phyloP scores from a whole-genome alignment of 345 rosid species.

The Eutrema heterophyllum region DNA sequence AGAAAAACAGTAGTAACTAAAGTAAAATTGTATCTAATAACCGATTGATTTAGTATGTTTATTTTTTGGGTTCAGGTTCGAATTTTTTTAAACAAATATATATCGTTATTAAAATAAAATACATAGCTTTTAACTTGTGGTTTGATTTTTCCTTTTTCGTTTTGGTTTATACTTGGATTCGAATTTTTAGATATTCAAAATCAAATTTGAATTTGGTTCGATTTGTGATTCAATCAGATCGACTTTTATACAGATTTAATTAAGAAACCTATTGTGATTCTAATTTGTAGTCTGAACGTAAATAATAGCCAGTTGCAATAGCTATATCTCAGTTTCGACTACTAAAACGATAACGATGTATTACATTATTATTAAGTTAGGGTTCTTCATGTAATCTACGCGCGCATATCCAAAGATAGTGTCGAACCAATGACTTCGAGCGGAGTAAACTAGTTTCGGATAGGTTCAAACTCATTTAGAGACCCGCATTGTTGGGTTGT shows the following conservation, averaged over 20 bases:
- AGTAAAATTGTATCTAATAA: neutral
- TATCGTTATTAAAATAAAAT: neutral
- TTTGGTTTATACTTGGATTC: no score
- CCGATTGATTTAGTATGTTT: neutral
- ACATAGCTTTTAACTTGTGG: no score
- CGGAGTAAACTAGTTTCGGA: slow-evolving; percentile 1
- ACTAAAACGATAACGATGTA: neutral
- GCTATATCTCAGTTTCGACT: neutral
- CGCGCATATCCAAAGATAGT: neutral
- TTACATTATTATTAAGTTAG: neutral
- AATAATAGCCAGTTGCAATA: neutral
- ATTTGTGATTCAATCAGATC: neutral
- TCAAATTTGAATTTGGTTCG: neutral
- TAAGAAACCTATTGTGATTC: neutral
- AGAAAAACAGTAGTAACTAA: neutral
- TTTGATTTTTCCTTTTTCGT: no score
- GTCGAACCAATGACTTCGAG: neutral
- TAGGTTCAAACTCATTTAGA: slow-evolving; percentile 1
- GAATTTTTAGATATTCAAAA: no score
- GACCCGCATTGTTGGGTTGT: slow-evolving; percentile 22
- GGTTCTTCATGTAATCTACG: neutral
- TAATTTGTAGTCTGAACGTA: neutral
- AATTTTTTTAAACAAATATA: neutral
- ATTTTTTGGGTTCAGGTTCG: neutral
- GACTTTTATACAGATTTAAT: neutral